Base-by-base conservation (phyloP, 495 filamentous ascomycete species). In the Xylaria palmicola region DNA sequence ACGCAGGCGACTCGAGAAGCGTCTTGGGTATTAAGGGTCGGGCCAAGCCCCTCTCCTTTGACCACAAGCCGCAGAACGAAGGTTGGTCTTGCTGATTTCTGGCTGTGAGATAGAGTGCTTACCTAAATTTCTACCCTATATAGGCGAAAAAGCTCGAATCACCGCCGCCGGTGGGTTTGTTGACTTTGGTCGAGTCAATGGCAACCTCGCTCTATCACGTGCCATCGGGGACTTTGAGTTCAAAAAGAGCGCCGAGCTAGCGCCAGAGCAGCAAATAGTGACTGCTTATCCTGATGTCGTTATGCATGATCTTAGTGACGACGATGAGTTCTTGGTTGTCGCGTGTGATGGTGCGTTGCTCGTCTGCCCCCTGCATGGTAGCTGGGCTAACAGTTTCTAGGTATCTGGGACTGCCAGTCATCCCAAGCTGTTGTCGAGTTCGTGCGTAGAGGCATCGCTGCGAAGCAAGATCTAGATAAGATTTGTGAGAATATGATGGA, bases 401-500 rank as follows among this genome's bases (percentile, higher is more conserved):
- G 94, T 69, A 98, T 98, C 74, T 98, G 94, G 94, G 94, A 98
- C 75, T 98, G 95, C 76, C 93, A 97, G 72, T 96, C 94, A 57
- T 98, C 95, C 49, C 94, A 98, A 77, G 89, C 92, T 26, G 95
- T 98, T 17, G 83, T 98, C 56, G 94, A 98, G 70, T 98, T 98
- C 70, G 95, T 98, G 64, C 85, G 94, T 68, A 86, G 95, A 64
- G 95, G 94, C 37, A 96, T 98, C 72, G 91, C 91, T 20, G 93
- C 92, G 19, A 94, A 96, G 80, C 94, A 98, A 77, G 88, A 93
- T 30, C 84, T 98, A 19, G 85, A 90, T 49, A 87, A 88, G 68
- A 97, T 98, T 68, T 96, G 92, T 76, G 94, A 98, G 80, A 98
- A 98, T 79, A 95, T 98, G 92, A 98, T 98, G 94, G 93, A 98